Conservation (phyloP, 768 basidiomycete species). For the Cystofilobasidium macerans region DNA sequence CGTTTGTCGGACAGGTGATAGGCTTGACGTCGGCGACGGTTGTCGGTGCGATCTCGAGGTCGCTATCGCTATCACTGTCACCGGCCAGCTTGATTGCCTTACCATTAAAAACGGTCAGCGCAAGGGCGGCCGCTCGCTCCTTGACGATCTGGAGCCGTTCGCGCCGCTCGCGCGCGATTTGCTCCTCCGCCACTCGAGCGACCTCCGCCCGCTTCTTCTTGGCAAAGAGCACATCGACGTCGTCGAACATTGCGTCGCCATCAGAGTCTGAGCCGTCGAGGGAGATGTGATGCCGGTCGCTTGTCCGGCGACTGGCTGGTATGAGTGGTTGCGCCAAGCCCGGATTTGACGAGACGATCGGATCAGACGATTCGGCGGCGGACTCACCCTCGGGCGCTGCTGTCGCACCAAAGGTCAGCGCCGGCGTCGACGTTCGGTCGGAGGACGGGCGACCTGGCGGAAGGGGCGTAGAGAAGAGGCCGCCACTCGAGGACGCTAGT, state of each 20-base stretch:
- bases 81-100: background rate
- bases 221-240: conserved; percentile 1
- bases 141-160: background rate
- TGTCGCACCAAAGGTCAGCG: background rate
- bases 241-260: background rate
- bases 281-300: background rate
- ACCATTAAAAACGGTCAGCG: background rate
- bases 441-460: background rate
- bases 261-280: background rate
- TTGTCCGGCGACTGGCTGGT: no score
- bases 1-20: no score
- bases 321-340: background rate
- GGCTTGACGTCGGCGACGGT: background rate
- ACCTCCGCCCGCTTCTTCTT: background rate
- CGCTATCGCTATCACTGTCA: background rate
- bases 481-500: background rate
- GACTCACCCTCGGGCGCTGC: background rate
- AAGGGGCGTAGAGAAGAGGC: background rate
- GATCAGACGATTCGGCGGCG: background rate
- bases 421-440: background rate
- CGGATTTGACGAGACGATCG: conserved; percentile 4
- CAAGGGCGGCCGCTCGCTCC: background rate
- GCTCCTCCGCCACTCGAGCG: background rate
- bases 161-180: background rate
- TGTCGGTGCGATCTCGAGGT: conserved; percentile 1